These are phyloP conservation scores for Jaminaea rosea DNA, from an alignment of 1,284 basidiomycete genomes.

Conservation along the genomic window DNA sequence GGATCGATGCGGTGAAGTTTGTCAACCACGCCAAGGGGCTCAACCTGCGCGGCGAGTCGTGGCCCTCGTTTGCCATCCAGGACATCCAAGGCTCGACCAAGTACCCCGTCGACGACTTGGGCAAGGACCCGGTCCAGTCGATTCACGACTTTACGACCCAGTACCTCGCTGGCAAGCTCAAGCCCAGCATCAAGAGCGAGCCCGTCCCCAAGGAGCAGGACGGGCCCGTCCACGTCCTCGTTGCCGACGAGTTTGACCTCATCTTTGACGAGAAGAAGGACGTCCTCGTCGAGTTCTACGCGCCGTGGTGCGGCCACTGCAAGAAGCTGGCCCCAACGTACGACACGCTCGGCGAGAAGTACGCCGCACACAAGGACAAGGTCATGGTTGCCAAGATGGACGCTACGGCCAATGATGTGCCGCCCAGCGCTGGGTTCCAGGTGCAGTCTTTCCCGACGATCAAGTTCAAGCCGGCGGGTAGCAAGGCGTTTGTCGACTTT, in stretches of 20 bases:
- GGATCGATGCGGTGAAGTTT: slow-evolving; percentile 90
- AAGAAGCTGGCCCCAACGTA: slow-evolving; percentile 91
- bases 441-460: slow-evolving; percentile 78
- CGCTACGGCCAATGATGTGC: slow-evolving; percentile 91
- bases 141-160: slow-evolving; percentile 56
- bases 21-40: slow-evolving; percentile 90
- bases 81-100: slow-evolving; percentile 74
- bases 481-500: slow-evolving; percentile 69
- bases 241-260: slow-evolving; percentile 76
- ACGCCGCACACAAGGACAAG: slow-evolving; percentile 62
- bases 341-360: slow-evolving; percentile 83
- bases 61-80: slow-evolving; percentile 92
- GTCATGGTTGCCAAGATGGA: slow-evolving; percentile 83
- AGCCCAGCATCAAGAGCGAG: slow-evolving; percentile 81
- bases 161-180: slow-evolving; percentile 65
- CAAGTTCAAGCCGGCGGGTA: slow-evolving; percentile 90
- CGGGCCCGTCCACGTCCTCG: slow-evolving; percentile 72
- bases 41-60: slow-evolving; percentile 67
- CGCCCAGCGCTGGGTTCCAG: slow-evolving; percentile 71
- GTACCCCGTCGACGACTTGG: slow-evolving; percentile 69
- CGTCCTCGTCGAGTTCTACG: slow-evolving; percentile 89
- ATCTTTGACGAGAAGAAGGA: slow-evolving; percentile 79
- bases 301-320: slow-evolving; percentile 78
- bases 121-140: slow-evolving; percentile 54
- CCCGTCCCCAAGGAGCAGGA: slow-evolving; percentile 75